These are phyloP conservation scores for Fusarium globosum DNA, from an alignment of 2,329 filamentous ascomycete genomes.

Conservation along the genomic window DNA sequence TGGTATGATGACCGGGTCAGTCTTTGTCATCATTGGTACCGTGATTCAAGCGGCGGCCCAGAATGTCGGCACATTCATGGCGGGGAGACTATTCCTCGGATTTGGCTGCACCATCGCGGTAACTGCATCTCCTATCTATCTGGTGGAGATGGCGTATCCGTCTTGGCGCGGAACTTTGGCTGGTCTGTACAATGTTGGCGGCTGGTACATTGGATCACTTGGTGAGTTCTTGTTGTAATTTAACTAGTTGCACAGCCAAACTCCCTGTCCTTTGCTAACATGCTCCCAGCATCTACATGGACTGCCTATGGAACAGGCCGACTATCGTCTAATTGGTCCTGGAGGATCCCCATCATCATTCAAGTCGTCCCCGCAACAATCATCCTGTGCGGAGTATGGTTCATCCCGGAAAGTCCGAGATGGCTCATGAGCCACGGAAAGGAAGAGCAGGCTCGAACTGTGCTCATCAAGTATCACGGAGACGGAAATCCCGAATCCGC, in stretches of 20 bases:
- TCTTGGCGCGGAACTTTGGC: not conserved
- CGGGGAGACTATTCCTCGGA: not conserved
- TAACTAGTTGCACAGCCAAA: no score
- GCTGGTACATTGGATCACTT: slow-evolving; percentile 5
- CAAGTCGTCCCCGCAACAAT: not conserved
- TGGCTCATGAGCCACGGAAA: not conserved
- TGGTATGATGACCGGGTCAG: not conserved
- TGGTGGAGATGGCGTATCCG: slow-evolving; percentile 2
- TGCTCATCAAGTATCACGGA: not conserved
- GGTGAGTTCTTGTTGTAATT: not conserved
- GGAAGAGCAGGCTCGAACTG: not conserved
- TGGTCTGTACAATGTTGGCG: not conserved
- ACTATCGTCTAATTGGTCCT: not conserved
- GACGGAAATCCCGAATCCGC: not conserved
- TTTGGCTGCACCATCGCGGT: not conserved
- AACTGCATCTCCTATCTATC: not conserved
- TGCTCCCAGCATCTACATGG: not conserved
- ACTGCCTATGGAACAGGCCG: not conserved
- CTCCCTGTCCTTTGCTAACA: not conserved
- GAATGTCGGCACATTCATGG: not conserved
- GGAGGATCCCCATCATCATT: not conserved
- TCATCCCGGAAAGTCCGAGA: not conserved
- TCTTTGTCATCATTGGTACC: not conserved
- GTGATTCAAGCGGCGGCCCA: not conserved
- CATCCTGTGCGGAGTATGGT: not conserved